These are phyloP conservation scores for Cordyceps militaris DNA, from an alignment of 2,329 filamentous ascomycete species.

Conservation along the genomic window DNA sequence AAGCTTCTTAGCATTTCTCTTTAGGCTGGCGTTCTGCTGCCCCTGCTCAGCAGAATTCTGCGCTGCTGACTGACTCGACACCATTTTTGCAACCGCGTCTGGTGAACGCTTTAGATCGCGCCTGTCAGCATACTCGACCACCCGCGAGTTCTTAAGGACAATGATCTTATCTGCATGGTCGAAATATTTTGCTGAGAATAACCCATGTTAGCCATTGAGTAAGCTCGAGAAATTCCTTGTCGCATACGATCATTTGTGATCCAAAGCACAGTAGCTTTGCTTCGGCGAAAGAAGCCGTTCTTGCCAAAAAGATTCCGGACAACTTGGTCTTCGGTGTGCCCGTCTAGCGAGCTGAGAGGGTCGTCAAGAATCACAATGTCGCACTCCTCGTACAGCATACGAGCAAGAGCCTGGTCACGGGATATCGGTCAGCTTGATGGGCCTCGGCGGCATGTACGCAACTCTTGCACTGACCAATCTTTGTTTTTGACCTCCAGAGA, in stretches of 20 bases:
- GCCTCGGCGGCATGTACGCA: too few relatives aligned
- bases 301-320: slow-evolving; percentile 15
- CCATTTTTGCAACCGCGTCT: too few relatives aligned
- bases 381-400: slow-evolving; percentile 12
- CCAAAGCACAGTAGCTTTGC: slow-evolving; percentile 26
- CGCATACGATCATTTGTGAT: slow-evolving; percentile 28
- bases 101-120: too few relatives aligned
- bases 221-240: slow-evolving; percentile 30
- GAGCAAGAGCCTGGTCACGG: slow-evolving; percentile 16
- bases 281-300: slow-evolving; percentile 23
- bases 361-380: slow-evolving; percentile 17
- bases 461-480: too few relatives aligned
- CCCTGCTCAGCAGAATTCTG: slow-evolving; percentile 18
- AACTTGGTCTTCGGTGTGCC: slow-evolving; percentile 15
- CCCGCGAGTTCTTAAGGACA: too few relatives aligned
- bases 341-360: slow-evolving; percentile 17
- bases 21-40: neutral
- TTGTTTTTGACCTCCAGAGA: slow-evolving; percentile 13
- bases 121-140: too few relatives aligned
- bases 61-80: too few relatives aligned
- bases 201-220: slow-evolving; percentile 36
- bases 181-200: slow-evolving; percentile 29
- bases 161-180: slow-evolving; percentile 33
- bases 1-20: slow-evolving; percentile 5
- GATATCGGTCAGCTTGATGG: too few relatives aligned